Base-by-base conservation (phyloP, 1,139 yeast genomes). In the Blastobotrys serpentis region DNA sequence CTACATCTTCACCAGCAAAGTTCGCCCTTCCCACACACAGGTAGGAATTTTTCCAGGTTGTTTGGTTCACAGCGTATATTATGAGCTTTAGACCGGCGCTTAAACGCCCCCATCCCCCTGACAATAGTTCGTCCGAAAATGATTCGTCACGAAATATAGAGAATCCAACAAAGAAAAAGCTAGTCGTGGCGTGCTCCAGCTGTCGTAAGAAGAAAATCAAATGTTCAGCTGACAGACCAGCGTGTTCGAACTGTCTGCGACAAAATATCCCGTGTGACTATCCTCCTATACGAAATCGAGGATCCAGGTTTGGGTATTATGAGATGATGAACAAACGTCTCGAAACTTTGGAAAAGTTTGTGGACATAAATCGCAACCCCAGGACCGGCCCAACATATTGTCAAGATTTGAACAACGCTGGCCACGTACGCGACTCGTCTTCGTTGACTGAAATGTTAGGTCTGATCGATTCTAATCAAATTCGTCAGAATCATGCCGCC, bases 141-240 rank as follows among this genome's bases (percentile, higher is more conserved):
- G 14, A 29, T 6, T n/a, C 32, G 13, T 23, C 26, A 29, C 32
- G 32, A 6, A n/a, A n/a, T n/a, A n/a, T n/a, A n/a, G n/a, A n/a
- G n/a, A n/a, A n/a, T n/a, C n/a, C n/a, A n/a, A n/a, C n/a, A n/a
- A 46, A 53, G 50, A 67, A 66, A 43, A 65, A 66, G 47, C 61
- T 63, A 16, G 68, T 67, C 23, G 69, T 64, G 13, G 71, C 71
- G 2, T 68, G 71, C 50, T 59, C 56, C 30, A 68, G 64, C 18
- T 68, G 71, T 47, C 54, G 71, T 23, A 66, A 64, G 48, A 68
- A 68, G 54, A 68, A 68, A 57, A 65, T 67, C 53, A 65, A 65
- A 49, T 68, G 71, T 53, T 64, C 71, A 1, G 68, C 69, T 7
- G 69, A 61, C 40, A 59, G 71, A 6, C 71, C 71, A 2, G 71